phyloP scores from a whole-genome alignment of 2,329 filamentous ascomycete genomes.

The Bipolaris cookei region DNA sequence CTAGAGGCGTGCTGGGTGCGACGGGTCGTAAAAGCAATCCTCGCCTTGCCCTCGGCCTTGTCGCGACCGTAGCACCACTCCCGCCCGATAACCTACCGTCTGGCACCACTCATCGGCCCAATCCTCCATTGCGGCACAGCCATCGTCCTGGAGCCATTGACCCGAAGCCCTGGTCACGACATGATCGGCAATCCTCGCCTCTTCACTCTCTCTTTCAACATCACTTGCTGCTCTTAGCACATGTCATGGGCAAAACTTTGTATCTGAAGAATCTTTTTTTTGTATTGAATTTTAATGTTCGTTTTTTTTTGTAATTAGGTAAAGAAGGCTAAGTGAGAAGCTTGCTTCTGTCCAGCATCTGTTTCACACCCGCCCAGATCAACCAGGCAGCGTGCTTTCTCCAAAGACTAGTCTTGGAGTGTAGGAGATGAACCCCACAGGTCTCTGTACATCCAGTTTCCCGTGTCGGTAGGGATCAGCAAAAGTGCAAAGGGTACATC shows the following conservation, averaged over 20 bases:
- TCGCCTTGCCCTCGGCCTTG: not conserved
- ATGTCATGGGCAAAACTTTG: not conserved
- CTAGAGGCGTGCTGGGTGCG: not conserved
- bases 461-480: constrained; percentile 23
- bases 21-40: constrained; percentile 14
- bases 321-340: constrained; percentile 49
- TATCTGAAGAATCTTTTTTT: constrained; percentile 1
- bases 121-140: constrained; percentile 14
- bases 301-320: constrained; percentile 45
- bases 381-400: constrained; percentile 44
- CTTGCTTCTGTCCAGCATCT: constrained; percentile 59
- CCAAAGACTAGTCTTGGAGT: constrained; percentile 54
- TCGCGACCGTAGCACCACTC: constrained; percentile 1
- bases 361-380: constrained; percentile 52
- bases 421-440: constrained; percentile 63
- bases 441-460: constrained; percentile 30
- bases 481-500: constrained; percentile 48
- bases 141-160: not conserved
- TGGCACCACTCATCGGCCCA: constrained; percentile 8
- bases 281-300: constrained; percentile 20
- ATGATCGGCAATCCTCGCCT: not conserved
- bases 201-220: not conserved
- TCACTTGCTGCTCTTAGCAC: constrained; percentile 4
- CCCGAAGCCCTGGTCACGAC: not conserved
- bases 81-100: constrained; percentile 8